Base-by-base conservation (phyloP, 805 yeast genomes). In the Cyberlindnera veronae region DNA sequence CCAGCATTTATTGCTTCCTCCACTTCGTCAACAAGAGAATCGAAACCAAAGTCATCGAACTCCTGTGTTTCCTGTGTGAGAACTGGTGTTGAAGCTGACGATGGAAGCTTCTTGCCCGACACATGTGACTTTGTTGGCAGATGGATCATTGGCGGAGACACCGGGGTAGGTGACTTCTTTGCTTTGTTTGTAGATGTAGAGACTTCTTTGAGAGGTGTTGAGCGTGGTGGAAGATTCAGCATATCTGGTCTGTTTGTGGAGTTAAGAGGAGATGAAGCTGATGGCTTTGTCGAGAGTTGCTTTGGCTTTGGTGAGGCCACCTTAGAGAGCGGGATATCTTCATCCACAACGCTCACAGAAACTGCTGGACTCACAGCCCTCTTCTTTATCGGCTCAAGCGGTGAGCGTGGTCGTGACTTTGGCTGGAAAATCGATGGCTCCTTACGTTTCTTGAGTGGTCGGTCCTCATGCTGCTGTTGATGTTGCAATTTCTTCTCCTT, bases 361-460 rank as follows among this genome's bases (percentile, higher is more conserved):
- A 11, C 8, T 8, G 29, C 38, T 6, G 41, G 30, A 9, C 30
- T 18, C 18, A 38, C 32, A 18, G 29, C 41, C 32, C 15, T 32
- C 35, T 21, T 28, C 14, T 26, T 34, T 21, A 38, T 30, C 11
- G n/a, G 28, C 20, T 58, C 29, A 55, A 34, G 8, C n/a, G 57
- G 57, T 0, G 52, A 44, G 26, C 46, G 46, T 2, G 54, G 34
- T 6, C 55, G 38, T 7, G 41, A 29, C 28, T 52, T 54, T 13
- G 59, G 56, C 19, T 51, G 55, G 34, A 50, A 52, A n/a, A 55
- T 46, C 8, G 57, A 49, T 1, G 57, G 46, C 12, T 54, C 56
- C 19, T 42, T 44, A 12, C 49, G 40, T n/a, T 33, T 39, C 40
- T 41, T 38, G 28, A 20, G n/a, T n/a, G n/a, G n/a, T n/a, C n/a